phyloP scores from a whole-genome alignment of 331 rosid species.

The Phaseolus coccineus region DNA sequence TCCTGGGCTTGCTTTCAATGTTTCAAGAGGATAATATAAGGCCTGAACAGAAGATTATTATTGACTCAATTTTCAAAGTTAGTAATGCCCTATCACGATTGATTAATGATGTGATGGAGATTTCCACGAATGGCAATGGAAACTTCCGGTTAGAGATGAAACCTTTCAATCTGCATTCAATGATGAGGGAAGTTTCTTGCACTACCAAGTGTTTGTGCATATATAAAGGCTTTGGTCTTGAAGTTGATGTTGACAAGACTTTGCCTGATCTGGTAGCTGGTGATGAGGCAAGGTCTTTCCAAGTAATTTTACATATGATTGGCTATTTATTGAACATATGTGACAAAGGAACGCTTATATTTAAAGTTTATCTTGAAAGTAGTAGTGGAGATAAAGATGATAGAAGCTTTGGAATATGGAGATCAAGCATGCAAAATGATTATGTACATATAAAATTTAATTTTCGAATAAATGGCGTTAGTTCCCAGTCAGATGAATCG shows the following conservation, averaged over 20 bases:
- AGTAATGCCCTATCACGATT: slow-evolving; percentile 71
- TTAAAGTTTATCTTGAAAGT: slow-evolving; percentile 56
- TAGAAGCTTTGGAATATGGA: slow-evolving; percentile 55
- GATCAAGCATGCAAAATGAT: slow-evolving; percentile 55
- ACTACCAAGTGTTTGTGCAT: slow-evolving; percentile 77
- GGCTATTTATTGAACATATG: slow-evolving; percentile 65
- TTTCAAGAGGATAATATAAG: slow-evolving; percentile 58
- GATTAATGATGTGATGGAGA: slow-evolving; percentile 80
- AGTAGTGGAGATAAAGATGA: slow-evolving; percentile 54
- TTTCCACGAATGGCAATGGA: slow-evolving; percentile 61
- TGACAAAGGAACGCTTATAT: slow-evolving; percentile 58
- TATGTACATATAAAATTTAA: slow-evolving; percentile 58
- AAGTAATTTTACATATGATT: slow-evolving; percentile 78
- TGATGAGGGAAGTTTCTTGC: slow-evolving; percentile 74
- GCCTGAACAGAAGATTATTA: slow-evolving; percentile 60
- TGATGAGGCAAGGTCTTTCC: slow-evolving; percentile 79
- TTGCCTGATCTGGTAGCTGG: slow-evolving; percentile 76
- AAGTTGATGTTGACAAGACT: slow-evolving; percentile 66
- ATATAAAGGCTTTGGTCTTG: slow-evolving; percentile 63
- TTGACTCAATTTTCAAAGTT: slow-evolving; percentile 70
- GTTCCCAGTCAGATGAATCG: slow-evolving; percentile 52
- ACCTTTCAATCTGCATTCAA: slow-evolving; percentile 70
- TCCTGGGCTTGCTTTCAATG: slow-evolving; percentile 72
- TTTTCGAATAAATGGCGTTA: slow-evolving; percentile 56
- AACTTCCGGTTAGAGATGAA: slow-evolving; percentile 65